These are phyloP conservation scores for Penstemon davidsonii DNA, from an alignment of 257 asterid genomes.

Conservation along the genomic window DNA sequence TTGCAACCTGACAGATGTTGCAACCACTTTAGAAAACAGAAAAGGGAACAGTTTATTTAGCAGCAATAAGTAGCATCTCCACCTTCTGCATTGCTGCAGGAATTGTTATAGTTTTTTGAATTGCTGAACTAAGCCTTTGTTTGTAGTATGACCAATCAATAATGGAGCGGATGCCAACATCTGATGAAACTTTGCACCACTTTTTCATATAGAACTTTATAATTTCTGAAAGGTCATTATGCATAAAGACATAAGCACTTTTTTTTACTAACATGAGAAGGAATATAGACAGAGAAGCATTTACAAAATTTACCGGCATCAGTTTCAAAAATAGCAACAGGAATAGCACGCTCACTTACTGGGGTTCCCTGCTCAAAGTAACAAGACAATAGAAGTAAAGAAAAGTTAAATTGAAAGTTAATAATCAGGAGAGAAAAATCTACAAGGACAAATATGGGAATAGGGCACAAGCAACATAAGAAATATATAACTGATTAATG, in stretches of 20 bases:
- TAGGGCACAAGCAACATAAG: conserved; percentile 11
- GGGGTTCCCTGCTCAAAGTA: conserved; percentile 83
- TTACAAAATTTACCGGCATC: conserved; percentile 58
- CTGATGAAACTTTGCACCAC: conserved; percentile 98
- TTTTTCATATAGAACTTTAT: conserved; percentile 81
- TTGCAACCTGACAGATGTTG: conserved; percentile 63
- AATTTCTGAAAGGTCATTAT: conserved; percentile 56
- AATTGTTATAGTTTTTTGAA: conserved; percentile 91
- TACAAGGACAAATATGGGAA: conserved; percentile 12
- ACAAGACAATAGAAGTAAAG: conserved; percentile 29
- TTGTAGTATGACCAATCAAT: conserved; percentile 99
- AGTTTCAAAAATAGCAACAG: conserved; percentile 97
- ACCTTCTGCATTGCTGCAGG: conserved; percentile 99
- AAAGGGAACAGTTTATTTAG: conserved; percentile 8
- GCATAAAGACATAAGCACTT: conserved; percentile 35
- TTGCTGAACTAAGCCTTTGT: conserved; percentile 89
- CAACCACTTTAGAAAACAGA: conserved; percentile 35
- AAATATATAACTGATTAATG: conserved; percentile 16
- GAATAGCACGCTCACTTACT: conserved; percentile 98
- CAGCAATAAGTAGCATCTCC: conserved; percentile 21
- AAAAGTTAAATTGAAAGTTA: conserved; percentile 19
- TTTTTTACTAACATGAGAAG: conserved; percentile 28
- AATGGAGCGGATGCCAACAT: conserved; percentile 87
- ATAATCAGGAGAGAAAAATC: conserved; percentile 18
- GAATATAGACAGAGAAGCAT: conserved; percentile 13